Evolutionary conservation across 2,329 filamentous ascomycete species (phyloP), one percentile per base, ranked within the genome.

Genomic region (Fonsecaea multimorphosa): DNA sequence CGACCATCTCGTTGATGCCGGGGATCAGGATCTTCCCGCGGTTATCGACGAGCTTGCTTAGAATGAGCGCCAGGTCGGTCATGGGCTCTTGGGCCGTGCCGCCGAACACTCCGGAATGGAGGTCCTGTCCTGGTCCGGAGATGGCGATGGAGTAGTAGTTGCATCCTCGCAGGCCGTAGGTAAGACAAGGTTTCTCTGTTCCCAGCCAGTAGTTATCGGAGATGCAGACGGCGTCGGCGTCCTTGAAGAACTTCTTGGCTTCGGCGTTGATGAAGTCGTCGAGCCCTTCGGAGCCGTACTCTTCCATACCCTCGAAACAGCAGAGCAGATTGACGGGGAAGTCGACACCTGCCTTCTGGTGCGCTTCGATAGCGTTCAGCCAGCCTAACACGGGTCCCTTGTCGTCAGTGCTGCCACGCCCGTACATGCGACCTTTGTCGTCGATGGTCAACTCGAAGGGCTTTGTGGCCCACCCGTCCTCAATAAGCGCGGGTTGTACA

Each of bases 241-340:
- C 94, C 75, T 92, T 92, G 83, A 99, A 99, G 84, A 89, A 98
- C 74, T 91, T 91, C 82, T 96, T 92, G 71, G 91, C 93, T 82
- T 99, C 95, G 54, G 87, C 89, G 72, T 91, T 85, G 80, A 99
- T 97, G 72, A 98, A 91, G 73, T 97, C 94, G 75, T 99, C 95
- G 62, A 99, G 85, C 40, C 95, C 95, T 78, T 98, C 94, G 0
- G 93, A 97, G 58, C 95, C 95, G 78, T 96, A 97, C 83, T 99
- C 95, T 82, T 99, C 95, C 95, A 99, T 99, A 56, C 95, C 95
- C 84, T 99, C 95, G 74, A 99, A 98, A 84, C 95, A 99, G 92
- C 97, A 98, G 70, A 99, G 87, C 71, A 99, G 85, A 82, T 99
- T 99, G 76, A 99, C 95, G 8, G 95, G 95, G 77, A 99, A 92